A percentile compares a stretch with the other conserved stretches of the same genome.
Evolutionary conservation across 805 yeast genomes (phyloP).

Genomic region (Nematodospora valgi): DNA sequence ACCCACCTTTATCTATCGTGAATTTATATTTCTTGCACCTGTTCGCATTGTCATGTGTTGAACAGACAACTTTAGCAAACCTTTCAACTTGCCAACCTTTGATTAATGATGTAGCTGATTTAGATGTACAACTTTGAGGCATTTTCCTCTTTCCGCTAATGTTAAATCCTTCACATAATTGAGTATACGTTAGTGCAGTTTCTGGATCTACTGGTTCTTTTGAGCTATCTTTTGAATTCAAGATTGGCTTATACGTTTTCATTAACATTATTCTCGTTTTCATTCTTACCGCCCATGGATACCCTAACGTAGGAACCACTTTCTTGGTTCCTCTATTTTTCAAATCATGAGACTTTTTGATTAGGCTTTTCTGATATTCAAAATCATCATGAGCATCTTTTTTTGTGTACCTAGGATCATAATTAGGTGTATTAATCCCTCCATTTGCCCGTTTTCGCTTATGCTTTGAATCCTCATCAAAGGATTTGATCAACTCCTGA

Average conservation of each 20-base stretch:
- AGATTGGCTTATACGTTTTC: slow-evolving; percentile 26
- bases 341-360: slow-evolving; percentile 10
- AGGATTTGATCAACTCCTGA: slow-evolving; percentile 8
- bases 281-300: slow-evolving; percentile 28
- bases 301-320: slow-evolving; percentile 31
- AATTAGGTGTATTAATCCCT: slow-evolving; percentile 3
- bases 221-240: slow-evolving; percentile 10
- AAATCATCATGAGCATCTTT: not conserved
- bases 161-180: slow-evolving; percentile 13
- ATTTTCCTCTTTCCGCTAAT: slow-evolving; percentile 5
- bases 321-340: slow-evolving; percentile 14
- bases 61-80: slow-evolving; percentile 19
- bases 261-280: slow-evolving; percentile 22
- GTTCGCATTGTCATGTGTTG: slow-evolving; percentile 8
- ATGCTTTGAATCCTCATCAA: not conserved
- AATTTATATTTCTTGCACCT: slow-evolving; percentile 14
- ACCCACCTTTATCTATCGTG: slow-evolving; percentile 15
- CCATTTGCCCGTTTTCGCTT: slow-evolving; percentile 4
- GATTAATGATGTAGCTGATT: slow-evolving; percentile 7
- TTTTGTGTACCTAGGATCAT: slow-evolving; percentile 11
- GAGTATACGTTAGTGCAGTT: slow-evolving; percentile 13
- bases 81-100: slow-evolving; percentile 27
- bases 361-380: slow-evolving; percentile 7
- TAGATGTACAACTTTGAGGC: too few relatives aligned
- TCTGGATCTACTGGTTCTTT: slow-evolving; percentile 18